Conservation (phyloP, 2,329 filamentous ascomycete species). For the Fusarium circinatum region DNA sequence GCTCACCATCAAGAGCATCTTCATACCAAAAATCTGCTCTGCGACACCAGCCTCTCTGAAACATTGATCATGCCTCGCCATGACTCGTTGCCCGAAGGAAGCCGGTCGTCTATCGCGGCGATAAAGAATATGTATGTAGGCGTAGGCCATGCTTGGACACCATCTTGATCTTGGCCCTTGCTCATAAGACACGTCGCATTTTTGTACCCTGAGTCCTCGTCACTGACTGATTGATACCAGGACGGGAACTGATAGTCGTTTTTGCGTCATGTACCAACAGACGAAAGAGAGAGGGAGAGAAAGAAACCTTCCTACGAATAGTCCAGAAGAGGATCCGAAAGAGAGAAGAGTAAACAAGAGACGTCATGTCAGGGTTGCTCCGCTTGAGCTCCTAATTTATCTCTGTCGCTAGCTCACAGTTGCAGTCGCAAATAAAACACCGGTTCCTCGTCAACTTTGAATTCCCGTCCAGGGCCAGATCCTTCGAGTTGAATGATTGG, state of each 20-base stretch:
- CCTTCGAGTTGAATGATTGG: conserved; percentile 27
- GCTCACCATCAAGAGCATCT: conserved; percentile 14
- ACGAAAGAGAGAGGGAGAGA: not conserved
- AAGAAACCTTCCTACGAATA: conserved; percentile 5
- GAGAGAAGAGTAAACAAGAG: conserved; percentile 37
- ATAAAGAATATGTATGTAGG: not conserved
- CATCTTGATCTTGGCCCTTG: conserved; percentile 25
- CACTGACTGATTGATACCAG: conserved; percentile 35
- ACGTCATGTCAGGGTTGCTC: conserved; percentile 26
- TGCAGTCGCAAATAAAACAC: conserved; percentile 21
- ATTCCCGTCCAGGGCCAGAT: conserved; percentile 24
- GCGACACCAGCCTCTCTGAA: conserved; percentile 27
- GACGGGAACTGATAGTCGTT: conserved; percentile 32
- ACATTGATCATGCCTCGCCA: conserved; percentile 19
- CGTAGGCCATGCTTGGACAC: not conserved
- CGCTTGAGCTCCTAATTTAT: conserved; percentile 26
- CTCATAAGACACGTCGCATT: conserved; percentile 38
- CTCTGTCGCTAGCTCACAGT: conserved; percentile 21
- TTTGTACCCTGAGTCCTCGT: conserved; percentile 27
- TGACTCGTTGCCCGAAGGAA: conserved; percentile 26
- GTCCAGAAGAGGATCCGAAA: not conserved
- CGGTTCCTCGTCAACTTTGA: conserved; percentile 17
- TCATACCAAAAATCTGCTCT: conserved; percentile 24
- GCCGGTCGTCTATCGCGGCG: conserved; percentile 3
- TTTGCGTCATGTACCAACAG: conserved; percentile 17